Percentiles rank a stretch among this genome's conserved stretches.
Conservation (phyloP, 805 yeast genomes). For the Groenewaldozyma salmanticensis region DNA sequence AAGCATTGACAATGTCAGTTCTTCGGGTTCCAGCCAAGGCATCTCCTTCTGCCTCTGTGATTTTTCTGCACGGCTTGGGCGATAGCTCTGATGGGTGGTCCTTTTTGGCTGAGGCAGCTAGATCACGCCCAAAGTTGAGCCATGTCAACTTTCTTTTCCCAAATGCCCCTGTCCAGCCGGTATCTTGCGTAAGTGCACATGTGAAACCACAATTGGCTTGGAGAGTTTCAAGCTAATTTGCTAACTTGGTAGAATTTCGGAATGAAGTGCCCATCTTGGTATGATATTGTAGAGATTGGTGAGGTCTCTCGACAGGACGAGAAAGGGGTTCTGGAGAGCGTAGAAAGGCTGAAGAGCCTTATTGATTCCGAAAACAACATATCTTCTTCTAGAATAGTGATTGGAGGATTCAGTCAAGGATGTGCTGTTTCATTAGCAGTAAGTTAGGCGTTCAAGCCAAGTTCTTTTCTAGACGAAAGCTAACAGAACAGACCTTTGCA, state of each 20-base stretch:
- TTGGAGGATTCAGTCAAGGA: constrained; percentile 97
- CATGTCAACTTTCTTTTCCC: constrained; percentile 78
- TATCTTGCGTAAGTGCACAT: constrained; percentile 38
- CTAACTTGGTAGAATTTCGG: constrained; percentile 41
- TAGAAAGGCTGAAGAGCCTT: constrained; percentile 22
- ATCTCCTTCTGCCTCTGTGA: constrained; percentile 52
- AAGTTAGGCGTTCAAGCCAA: not conserved
- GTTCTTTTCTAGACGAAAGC: no score
- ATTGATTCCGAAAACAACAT: constrained; percentile 27
- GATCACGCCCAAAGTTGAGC: constrained; percentile 33
- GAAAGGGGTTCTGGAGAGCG: constrained; percentile 29
- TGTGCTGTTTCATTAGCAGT: constrained; percentile 56
- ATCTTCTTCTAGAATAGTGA: constrained; percentile 45
- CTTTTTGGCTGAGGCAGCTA: constrained; percentile 59
- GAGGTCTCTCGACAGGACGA: constrained; percentile 27
- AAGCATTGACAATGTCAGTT: constrained; percentile 22
- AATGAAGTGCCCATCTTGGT: constrained; percentile 73
- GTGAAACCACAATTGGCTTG: not conserved
- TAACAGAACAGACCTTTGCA: no score
- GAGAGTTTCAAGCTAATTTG: not conserved
- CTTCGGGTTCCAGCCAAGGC: constrained; percentile 32
- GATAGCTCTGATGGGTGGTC: constrained; percentile 88
- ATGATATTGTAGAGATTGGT: constrained; percentile 47
- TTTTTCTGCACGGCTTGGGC: constrained; percentile 84
- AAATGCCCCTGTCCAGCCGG: constrained; percentile 68